Percentiles rank a stretch among this genome's conserved stretches.
Evolutionary conservation across 2,329 filamentous ascomycete genomes (phyloP).

Genomic region (Raffaelea albimanens): DNA sequence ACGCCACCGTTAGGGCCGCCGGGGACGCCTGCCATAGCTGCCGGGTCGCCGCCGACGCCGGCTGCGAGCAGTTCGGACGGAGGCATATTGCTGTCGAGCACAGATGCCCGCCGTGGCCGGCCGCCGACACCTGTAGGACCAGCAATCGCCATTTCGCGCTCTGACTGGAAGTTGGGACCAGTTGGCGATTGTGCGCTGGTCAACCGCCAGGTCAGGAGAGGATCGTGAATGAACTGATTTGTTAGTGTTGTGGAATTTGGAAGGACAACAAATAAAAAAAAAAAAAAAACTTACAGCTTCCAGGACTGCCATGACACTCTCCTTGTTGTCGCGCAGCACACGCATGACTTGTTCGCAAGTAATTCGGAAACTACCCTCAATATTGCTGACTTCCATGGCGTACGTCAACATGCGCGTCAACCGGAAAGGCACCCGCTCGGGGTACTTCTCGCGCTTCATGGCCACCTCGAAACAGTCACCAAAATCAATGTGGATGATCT

Average conservation of each 20-base stretch:
- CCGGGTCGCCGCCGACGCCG: background rate
- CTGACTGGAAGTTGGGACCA: slow-evolving; percentile 58
- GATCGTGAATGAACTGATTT: slow-evolving; percentile 89
- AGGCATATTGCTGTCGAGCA: slow-evolving; percentile 54
- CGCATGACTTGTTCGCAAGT: slow-evolving; percentile 99
- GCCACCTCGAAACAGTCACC: slow-evolving; percentile 99
- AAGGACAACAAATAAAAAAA: background rate
- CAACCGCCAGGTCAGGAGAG: slow-evolving; percentile 94
- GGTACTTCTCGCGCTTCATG: slow-evolving; percentile 99
- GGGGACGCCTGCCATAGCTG: background rate
- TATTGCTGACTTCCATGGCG: slow-evolving; percentile 99
- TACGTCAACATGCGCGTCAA: slow-evolving; percentile 98
- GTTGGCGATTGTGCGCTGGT: slow-evolving; percentile 53
- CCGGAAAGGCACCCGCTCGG: slow-evolving; percentile 93
- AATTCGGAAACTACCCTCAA: slow-evolving; percentile 95
- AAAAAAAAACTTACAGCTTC: slow-evolving; percentile 67
- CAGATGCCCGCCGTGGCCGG: slow-evolving; percentile 56
- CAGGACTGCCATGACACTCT: slow-evolving; percentile 94
- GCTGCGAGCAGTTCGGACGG: slow-evolving; percentile 49
- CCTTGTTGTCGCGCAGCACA: slow-evolving; percentile 91
- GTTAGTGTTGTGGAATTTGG: slow-evolving; percentile 13
- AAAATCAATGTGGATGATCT: slow-evolving; percentile 98
- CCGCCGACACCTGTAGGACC: slow-evolving; percentile 29
- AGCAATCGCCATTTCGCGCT: slow-evolving; percentile 44
- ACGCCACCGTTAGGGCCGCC: background rate